A percentile compares a stretch with the other conserved stretches of the same genome.
phyloP scores from a whole-genome alignment of 2,329 filamentous ascomycete species.

The Dactylellina sp. region DNA sequence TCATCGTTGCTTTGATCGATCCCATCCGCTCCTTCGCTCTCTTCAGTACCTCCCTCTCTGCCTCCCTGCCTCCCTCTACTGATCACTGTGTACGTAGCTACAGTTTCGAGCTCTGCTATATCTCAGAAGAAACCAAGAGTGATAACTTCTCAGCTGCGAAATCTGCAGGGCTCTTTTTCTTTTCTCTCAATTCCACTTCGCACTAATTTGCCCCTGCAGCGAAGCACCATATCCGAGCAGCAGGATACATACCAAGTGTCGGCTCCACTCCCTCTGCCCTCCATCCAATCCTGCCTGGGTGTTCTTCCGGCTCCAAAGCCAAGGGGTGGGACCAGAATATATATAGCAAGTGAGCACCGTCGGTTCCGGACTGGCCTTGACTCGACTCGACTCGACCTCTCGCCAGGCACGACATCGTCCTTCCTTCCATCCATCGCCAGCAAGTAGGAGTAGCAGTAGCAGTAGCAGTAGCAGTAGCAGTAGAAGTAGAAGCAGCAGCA shows the following conservation, averaged over 20 bases:
- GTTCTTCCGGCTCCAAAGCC: constrained; percentile 36
- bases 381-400: no score
- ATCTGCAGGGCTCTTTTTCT: neutral
- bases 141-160: neutral
- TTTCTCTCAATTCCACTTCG: no score
- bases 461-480: no score
- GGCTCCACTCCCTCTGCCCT: constrained; percentile 22
- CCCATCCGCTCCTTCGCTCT: constrained; percentile 2
- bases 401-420: no score
- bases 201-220: constrained; percentile 56
- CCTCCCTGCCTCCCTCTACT: no score
- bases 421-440: constrained; percentile 2
- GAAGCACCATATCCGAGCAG: no score
- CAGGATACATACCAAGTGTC: constrained; percentile 28
- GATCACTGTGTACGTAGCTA: no score
- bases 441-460: constrained; percentile 11
- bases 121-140: neutral
- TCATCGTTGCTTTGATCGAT: constrained; percentile 8
- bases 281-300: constrained; percentile 17
- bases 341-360: constrained; percentile 13
- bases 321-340: constrained; percentile 23
- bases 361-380: no score
- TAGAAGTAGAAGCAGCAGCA: no score
- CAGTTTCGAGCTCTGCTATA: neutral
- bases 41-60: no score